Evolutionary conservation across 2,329 filamentous ascomycete genomes (phyloP).

Genomic region (Beauveria sp.): DNA sequence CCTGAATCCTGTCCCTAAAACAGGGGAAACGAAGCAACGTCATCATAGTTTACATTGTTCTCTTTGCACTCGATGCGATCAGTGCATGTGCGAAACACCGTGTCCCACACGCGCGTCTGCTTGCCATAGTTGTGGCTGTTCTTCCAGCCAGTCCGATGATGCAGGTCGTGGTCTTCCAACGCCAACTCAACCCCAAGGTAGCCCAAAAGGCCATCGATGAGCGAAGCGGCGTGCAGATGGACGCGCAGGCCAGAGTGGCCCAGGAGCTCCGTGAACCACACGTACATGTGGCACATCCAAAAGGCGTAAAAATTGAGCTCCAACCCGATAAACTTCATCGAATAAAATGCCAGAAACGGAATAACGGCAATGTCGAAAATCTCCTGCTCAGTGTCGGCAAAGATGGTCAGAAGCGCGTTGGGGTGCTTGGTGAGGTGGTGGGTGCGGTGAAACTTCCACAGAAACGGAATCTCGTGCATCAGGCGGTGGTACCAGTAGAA

Average conservation of each 20-base stretch:
- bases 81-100: background rate
- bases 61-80: conserved; percentile 4
- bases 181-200: conserved; percentile 27
- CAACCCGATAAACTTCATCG: conserved; percentile 26
- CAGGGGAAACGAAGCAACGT: conserved; percentile 7
- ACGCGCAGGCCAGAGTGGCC: conserved; percentile 33
- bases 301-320: conserved; percentile 39
- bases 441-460: conserved; percentile 34
- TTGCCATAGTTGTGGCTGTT: conserved; percentile 10
- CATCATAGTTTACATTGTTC: conserved; percentile 1
- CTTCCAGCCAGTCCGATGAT: conserved; percentile 30
- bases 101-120: conserved; percentile 7
- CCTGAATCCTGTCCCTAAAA: background rate
- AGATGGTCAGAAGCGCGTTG: conserved; percentile 30
- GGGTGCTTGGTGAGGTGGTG: conserved; percentile 39
- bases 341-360: conserved; percentile 29
- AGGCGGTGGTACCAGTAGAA: conserved; percentile 34
- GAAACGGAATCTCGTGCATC: conserved; percentile 30
- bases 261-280: conserved; percentile 31
- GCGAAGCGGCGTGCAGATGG: conserved; percentile 25
- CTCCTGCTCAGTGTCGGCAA: conserved; percentile 35
- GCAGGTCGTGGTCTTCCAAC: conserved; percentile 35
- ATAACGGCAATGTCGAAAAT: conserved; percentile 34
- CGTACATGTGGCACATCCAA: conserved; percentile 38
- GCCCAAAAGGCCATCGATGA: conserved; percentile 27